Percentiles rank a stretch among this genome's conserved stretches.
Evolutionary conservation across 768 basidiomycete species (phyloP).

Genomic region (Pisolithus marmoratus): DNA sequence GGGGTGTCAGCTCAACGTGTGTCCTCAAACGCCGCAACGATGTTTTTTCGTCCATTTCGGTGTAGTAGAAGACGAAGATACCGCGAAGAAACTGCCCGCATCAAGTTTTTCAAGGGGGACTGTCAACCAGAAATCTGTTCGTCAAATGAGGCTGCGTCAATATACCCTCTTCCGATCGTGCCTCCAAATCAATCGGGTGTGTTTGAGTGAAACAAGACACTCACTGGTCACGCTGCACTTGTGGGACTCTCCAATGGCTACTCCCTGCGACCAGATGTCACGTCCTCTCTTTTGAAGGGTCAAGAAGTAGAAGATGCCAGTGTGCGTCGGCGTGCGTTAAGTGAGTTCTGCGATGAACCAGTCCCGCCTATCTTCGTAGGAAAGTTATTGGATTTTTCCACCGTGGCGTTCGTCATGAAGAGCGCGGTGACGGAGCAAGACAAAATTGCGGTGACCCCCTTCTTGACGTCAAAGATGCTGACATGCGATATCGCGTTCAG

Average conservation of each 20-base stretch:
- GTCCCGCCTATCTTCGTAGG: no score
- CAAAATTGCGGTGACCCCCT: no score
- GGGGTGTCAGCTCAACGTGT: constrained; percentile 6
- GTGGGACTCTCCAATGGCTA: not conserved
- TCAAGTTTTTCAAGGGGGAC: not conserved
- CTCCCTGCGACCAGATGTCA: no score
- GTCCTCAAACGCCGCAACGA: constrained; percentile 3
- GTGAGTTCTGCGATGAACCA: no score
- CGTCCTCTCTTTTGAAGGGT: no score
- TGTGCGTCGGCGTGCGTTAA: no score
- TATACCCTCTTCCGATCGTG: not conserved
- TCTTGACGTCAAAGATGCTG: no score
- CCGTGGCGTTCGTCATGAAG: no score
- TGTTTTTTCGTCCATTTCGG: not conserved
- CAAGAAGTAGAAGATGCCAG: no score
- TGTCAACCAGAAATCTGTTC: not conserved
- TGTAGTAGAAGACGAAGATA: constrained; percentile 3
- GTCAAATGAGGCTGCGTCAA: not conserved
- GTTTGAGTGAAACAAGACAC: constrained; percentile 10
- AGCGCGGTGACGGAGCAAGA: no score
- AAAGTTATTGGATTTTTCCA: no score
- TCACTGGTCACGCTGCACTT: constrained; percentile 2
- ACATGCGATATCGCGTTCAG: no score
- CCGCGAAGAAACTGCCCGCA: not conserved
- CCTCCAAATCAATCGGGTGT: not conserved